A percentile compares a stretch with the other conserved stretches of the same genome.
Evolutionary conservation across 106 monocot species (phyloP).

Genomic region (Dioscorea dumetorum): DNA sequence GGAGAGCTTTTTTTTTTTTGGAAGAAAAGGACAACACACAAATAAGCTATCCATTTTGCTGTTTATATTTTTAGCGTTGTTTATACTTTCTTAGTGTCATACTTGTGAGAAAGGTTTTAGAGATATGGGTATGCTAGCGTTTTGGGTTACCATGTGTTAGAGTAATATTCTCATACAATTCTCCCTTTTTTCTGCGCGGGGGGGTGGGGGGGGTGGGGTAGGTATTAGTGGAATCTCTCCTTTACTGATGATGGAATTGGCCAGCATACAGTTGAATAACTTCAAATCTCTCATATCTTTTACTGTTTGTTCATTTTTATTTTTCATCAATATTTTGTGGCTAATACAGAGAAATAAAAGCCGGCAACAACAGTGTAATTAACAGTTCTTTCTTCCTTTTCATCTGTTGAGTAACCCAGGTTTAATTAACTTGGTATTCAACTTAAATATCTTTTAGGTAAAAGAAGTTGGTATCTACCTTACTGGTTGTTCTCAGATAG

Average conservation of each 20-base stretch:
- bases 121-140: background rate
- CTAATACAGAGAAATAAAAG: no score
- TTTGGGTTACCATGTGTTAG: background rate
- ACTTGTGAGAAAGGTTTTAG: background rate
- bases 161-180: no score
- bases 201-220: no score
- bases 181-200: no score
- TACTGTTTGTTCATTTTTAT: background rate
- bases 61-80: no score
- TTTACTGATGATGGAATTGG: no score
- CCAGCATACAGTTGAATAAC: background rate
- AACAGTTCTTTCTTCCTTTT: background rate
- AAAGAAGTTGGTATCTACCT: conserved; percentile 92
- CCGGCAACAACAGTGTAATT: background rate
- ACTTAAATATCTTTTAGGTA: conserved; percentile 43
- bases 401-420: background rate
- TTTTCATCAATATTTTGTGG: background rate
- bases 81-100: no score
- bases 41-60: no score
- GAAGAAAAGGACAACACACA: no score
- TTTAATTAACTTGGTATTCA: background rate
- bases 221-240: no score
- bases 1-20: no score
- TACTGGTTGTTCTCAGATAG: conserved; percentile 58
- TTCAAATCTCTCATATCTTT: background rate